Base-by-base conservation (phyloP, 352 stramenopile species). In the Phytopythium sindhum region DNA sequence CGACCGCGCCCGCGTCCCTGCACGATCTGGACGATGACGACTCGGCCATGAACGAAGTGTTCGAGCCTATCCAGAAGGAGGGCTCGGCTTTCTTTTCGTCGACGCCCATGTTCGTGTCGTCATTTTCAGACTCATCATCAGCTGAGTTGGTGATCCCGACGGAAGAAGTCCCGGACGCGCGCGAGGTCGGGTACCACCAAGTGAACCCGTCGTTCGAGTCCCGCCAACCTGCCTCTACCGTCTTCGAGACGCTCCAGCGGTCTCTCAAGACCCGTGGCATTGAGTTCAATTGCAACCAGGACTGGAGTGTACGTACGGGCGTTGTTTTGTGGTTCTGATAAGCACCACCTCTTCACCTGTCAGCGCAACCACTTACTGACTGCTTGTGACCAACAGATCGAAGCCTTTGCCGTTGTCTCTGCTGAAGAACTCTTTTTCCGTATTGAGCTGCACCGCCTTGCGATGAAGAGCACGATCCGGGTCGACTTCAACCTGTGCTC, bases 181-280 rank as follows among this genome's bases (percentile, higher is more conserved):
- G 37, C n/a, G 73, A 77, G 5, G 76, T 86, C 15, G 67, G 61
- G 21, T 91, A 86, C 56, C 77, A 69, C 53, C 70, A 82, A 61
- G 81, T 92, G 35, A 92, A 92, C 66, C 83, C 81, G 42, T 84
- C 70, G 69, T 92, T 92, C 53, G 83, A 92, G 72, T 92, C 83
- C 1, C 69, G 70, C n/a, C 72, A 78, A n/a, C 23, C 66, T 33
- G 60, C 80, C 10, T 50, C 66, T 5, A 69, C 79, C 21, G 81
- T 89, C 53, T 87, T 86, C 39, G 65, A 65, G 14, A 67, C 69
- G n/a, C 73, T 90, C n/a, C 70, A 88, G 54, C 67, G 65, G 21
- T 74, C 80, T 3, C 70, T 88, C 33, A 64, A 62, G 51, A 57
- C 68, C 45, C 58, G 81, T 61, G 74, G 85, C n/a, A 65, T 88